Evolutionary conservation across 2,329 filamentous ascomycete species (phyloP), one percentile per base, ranked within the genome.

Genomic region (Capronia epimyces): DNA sequence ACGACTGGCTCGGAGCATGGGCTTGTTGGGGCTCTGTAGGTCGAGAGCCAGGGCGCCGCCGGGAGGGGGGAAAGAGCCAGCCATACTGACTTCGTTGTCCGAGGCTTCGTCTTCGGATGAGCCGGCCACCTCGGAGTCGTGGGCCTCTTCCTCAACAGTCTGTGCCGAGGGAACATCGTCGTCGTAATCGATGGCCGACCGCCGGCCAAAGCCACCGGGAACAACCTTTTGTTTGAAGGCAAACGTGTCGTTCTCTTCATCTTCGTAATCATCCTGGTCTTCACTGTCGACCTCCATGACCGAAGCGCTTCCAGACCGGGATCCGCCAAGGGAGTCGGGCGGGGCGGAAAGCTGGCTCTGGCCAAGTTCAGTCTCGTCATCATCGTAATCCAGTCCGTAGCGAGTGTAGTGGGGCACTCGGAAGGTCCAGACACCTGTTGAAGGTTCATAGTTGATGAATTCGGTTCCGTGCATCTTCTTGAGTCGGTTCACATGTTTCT

Each of bases 341-440:
- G 68, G 72, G 60, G 68, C 71, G 68, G 71, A 75, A 49, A 76
- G 65, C 55, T 71, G 72, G 68, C 74, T 78, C 63, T 75, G 70
- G 61, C 64, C 64, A 52, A 61, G 63, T 25, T 75, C 75, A 41
- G 84, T 75, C 41, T 84, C 82, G 44, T 87, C 84, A 22, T 88
- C 84, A 39, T 89, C 87, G 46, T 87, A 88, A 57, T 91, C 86
- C 47, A 97, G 77, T 34, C 87, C 90, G 65, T 98, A 98, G 1
- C 89, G 95, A 1, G 91, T 97, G 68, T 94, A 98, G 68, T 98
- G 93, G 63, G 91, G 83, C n/a, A 98, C 93, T 8, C 76, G 82
- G 72, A 98, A 98, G 12, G 81, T 80, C 94, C 94, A 98, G 41
- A 87, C 79, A 46, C 91, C 93, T 46, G 83, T 89, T 1, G 87